phyloP scores from a whole-genome alignment of 2,329 filamentous ascomycete genomes.

The Passalora sequoiae region DNA sequence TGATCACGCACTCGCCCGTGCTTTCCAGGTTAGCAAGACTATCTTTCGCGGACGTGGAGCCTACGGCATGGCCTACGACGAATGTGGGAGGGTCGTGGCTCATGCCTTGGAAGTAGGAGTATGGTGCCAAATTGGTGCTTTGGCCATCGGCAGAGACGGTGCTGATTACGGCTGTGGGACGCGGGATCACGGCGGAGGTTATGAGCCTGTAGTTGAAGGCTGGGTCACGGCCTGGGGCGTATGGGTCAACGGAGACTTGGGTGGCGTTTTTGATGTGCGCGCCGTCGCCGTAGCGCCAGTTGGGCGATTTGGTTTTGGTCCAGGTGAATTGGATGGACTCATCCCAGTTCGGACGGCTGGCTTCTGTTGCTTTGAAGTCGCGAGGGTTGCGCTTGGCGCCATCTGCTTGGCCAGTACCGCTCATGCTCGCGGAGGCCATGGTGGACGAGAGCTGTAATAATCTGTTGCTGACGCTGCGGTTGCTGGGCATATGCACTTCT shows the following conservation, averaged over 20 bases:
- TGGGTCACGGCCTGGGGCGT: constrained; percentile 60
- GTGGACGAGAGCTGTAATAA: no score
- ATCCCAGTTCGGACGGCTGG: constrained; percentile 58
- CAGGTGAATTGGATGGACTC: constrained; percentile 45
- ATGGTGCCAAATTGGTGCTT: constrained; percentile 27
- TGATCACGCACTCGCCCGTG: constrained; percentile 26
- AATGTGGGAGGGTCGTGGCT: constrained; percentile 21
- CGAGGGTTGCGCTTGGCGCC: constrained; percentile 56
- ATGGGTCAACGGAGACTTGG: constrained; percentile 73
- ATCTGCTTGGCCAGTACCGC: constrained; percentile 14
- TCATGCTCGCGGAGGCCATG: not conserved
- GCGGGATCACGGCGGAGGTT: constrained; percentile 55
- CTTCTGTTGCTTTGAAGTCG: constrained; percentile 67
- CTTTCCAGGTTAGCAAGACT: constrained; percentile 23
- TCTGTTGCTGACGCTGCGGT: no score
- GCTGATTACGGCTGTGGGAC: constrained; percentile 16
- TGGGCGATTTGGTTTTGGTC: constrained; percentile 57
- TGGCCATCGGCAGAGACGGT: constrained; percentile 21
- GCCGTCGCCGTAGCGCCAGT: constrained; percentile 60
- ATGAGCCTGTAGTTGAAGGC: constrained; percentile 82
- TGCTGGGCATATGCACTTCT: no score
- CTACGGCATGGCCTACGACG: constrained; percentile 17
- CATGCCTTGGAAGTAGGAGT: constrained; percentile 30
- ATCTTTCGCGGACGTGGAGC: constrained; percentile 16
- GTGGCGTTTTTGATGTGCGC: constrained; percentile 53